These are phyloP conservation scores for Talaromyces stipitatus DNA, from an alignment of 495 filamentous ascomycete species.

Conservation along the genomic window DNA sequence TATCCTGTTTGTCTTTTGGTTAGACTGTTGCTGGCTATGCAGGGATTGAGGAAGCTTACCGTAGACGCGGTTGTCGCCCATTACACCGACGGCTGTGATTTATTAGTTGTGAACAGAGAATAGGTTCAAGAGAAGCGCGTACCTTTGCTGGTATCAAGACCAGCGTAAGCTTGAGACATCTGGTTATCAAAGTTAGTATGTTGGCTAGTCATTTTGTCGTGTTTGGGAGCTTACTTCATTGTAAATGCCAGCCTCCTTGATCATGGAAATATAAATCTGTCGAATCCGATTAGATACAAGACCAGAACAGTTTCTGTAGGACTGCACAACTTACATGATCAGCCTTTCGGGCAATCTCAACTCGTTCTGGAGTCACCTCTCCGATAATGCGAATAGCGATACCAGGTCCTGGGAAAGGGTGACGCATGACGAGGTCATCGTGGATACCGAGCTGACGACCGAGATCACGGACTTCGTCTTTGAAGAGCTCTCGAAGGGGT, in stretches of 20 bases:
- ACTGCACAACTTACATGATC: conserved; percentile 47
- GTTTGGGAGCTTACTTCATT: conserved; percentile 17
- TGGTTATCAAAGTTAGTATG: conserved; percentile 17
- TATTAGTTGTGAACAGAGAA: not conserved
- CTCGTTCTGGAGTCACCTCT: conserved; percentile 72
- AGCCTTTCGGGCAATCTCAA: conserved; percentile 74
- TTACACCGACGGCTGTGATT: conserved; percentile 42
- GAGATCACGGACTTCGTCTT: conserved; percentile 23
- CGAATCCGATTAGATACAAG: not conserved
- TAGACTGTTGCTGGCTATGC: not conserved
- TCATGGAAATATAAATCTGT: conserved; percentile 67
- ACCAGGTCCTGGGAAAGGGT: conserved; percentile 64
- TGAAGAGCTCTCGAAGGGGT: not conserved
- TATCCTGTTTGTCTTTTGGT: not conserved
- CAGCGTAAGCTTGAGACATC: conserved; percentile 80
- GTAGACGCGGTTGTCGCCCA: conserved; percentile 66
- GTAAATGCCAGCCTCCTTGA: conserved; percentile 77
- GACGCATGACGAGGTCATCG: conserved; percentile 71
- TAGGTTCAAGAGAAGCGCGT: conserved; percentile 60
- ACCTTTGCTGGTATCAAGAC: conserved; percentile 58
- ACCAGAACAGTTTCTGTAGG: not conserved
- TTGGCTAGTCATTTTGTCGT: no score
- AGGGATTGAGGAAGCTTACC: conserved; percentile 25
- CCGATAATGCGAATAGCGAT: conserved; percentile 86
- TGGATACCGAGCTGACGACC: conserved; percentile 71